A percentile compares a stretch with the other conserved stretches of the same genome.
Evolutionary conservation across 2,329 filamentous ascomycete species (phyloP).

Genomic region (Akanthomyces muscarius): DNA sequence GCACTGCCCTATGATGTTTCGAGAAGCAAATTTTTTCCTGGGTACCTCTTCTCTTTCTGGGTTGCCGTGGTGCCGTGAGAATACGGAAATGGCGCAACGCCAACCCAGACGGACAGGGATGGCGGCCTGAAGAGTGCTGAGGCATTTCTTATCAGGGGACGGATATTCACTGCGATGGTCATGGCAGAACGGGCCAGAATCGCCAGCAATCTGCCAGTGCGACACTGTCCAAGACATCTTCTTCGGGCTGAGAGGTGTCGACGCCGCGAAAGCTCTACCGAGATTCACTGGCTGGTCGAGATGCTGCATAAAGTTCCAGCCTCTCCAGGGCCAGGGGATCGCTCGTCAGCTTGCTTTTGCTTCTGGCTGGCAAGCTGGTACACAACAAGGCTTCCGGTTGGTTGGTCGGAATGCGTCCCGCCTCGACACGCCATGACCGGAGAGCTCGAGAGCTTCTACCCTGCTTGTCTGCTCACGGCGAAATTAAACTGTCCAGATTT

Average conservation of each 20-base stretch:
- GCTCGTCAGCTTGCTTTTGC: not conserved
- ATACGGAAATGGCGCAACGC: not conserved
- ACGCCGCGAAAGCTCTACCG: not conserved
- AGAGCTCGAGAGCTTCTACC: not conserved
- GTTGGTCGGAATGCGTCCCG: not conserved
- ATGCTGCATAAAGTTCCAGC: not conserved
- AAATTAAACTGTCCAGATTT: slow-evolving; percentile 1
- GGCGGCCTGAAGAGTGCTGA: not conserved
- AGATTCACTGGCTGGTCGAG: not conserved
- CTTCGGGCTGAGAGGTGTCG: not conserved
- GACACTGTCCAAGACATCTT: not conserved
- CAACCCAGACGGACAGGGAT: not conserved
- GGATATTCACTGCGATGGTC: slow-evolving; percentile 1
- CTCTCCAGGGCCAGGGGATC: not conserved
- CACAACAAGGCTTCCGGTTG: not conserved
- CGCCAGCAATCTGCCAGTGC: slow-evolving; percentile 5
- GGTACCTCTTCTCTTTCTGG: not conserved
- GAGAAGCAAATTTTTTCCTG: slow-evolving; percentile 1
- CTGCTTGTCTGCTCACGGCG: not conserved
- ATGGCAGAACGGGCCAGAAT: not conserved
- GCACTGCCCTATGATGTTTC: not conserved
- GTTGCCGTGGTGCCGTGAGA: not conserved
- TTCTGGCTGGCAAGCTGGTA: not conserved
- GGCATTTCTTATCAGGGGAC: not conserved
- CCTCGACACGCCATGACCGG: not conserved